Base-by-base conservation (phyloP, 352 stramenopile species). In the Globisporangium viniferum region DNA sequence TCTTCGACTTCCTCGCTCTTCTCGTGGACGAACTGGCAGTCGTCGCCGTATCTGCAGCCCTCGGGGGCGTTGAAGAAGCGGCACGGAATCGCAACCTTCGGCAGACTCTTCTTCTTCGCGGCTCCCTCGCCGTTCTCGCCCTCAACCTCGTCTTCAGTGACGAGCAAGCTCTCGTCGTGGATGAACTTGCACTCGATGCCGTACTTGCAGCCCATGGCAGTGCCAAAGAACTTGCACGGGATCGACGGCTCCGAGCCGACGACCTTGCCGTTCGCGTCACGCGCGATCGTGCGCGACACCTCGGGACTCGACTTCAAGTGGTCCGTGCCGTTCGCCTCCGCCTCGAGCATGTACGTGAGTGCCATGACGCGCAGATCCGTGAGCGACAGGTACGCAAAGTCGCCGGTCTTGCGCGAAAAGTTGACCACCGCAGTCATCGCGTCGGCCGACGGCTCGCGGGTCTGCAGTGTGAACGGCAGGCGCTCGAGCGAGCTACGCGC, bases 301-400 rank as follows among this genome's bases (percentile, higher is more conserved):
- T 89, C 82, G 3, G 89, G 89, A 29, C 73, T 88, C n/a, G 81
- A 84, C 61, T 88, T 85, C 41, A 96, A 63, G 62, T 95, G 88
- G 20, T 81, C 79, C 0, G 66, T 59, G 57, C 86, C 88, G 62
- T 94, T 92, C 8, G 77, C 70, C 67, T 96, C 89, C 2, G 81
- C 74, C 64, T 96, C 89, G 27, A 96, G 69, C 80, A 94, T 91
- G 71, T 95, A 96, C 33, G 86, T 85, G 71, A 96, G 70, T 66
- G 89, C 88, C 88, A 96, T 94, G 71, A 96, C 84, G 63, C 88
- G 86, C 75, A 95, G 64, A 78, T 96, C 89, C 54, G 86, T 90
- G 33, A 94, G 85, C 67, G 88, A 95, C 14, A 96, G 78, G 73
- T 85, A 89, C 14, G 81, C 75, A 71, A 95, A 95, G 72, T 96